Percentiles rank a stretch among this genome's conserved stretches.
Evolutionary conservation across 192 early-diverging fungal genomes (phyloP).

Genomic region (Coemansia sp.): DNA sequence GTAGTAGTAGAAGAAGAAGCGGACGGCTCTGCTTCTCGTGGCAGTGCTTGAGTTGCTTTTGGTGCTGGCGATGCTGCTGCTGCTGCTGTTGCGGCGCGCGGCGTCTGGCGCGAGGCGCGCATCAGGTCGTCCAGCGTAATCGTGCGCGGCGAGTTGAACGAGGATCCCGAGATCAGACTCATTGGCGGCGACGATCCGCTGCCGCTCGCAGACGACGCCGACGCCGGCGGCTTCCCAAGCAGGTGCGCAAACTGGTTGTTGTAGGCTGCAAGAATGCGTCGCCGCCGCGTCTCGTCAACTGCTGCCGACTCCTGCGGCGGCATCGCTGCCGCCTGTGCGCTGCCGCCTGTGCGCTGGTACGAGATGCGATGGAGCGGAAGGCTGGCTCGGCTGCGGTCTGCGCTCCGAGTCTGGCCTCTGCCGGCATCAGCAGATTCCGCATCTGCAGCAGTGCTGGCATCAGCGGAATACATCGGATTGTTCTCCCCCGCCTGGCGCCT

Average conservation of each 20-base stretch:
- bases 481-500: no score
- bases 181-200: conserved; percentile 27
- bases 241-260: conserved; percentile 47
- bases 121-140: conserved; percentile 49
- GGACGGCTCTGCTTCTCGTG: background rate
- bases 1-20: background rate
- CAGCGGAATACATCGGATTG: no score
- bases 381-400: conserved; percentile 37
- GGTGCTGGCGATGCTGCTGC: no score
- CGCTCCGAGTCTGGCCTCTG: conserved; percentile 26
- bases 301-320: conserved; percentile 7
- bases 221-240: conserved; percentile 19
- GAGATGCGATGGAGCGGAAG: conserved; percentile 12
- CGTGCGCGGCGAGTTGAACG: conserved; percentile 50
- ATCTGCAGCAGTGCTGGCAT: no score
- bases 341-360: conserved; percentile 3
- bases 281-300: conserved; percentile 21
- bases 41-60: background rate
- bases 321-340: background rate
- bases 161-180: conserved; percentile 34
- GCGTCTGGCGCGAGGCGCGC: conserved; percentile 35
- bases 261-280: conserved; percentile 35
- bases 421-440: no score
- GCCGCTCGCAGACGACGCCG: background rate
- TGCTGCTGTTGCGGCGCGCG: background rate